Evolutionary conservation across 306 rosid genomes (phyloP), one percentile per base, ranked within the genome.

Genomic region (Begonia peltatifolia): DNA sequence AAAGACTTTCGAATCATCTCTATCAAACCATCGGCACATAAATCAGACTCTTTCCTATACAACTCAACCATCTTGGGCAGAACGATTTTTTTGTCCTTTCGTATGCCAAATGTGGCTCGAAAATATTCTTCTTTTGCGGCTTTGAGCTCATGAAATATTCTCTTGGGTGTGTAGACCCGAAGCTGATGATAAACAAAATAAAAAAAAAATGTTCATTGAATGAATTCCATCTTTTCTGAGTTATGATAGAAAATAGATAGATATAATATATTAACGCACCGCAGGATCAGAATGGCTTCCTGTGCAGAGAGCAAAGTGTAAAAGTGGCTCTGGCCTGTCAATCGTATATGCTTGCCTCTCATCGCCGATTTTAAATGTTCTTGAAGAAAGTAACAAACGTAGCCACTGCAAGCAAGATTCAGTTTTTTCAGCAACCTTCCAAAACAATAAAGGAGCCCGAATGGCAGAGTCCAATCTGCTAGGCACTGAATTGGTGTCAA

Each of bases 251-350:
- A 10, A 36, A 56, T 22, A 11, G 44, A 10, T 3, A 25, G 48
- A 11, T 10, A 59, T 17, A 17, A 17, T 3, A 51, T 6, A 25
- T 38, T 63, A 18, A 49, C 55, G 53, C 83, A 90, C 99, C 79
- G 95, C 88, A 5, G 99, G 94, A 66, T 90, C 99, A 47, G 94
- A 90, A 72, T 86, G 99, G 86, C 78, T 81, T 70, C 94, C 99
- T 0, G 93, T 80, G 66, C 88, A 86, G 53, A 90, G 93, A 9
- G 84, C 93, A 35, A 90, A 86, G 68, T 81, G 87, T 42, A 89
- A 63, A 63, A 83, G 99, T 50, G 94, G 94, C 64, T 90, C 99
- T 22, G 85, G 69, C 61, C 59, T 79, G 50, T 77, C 72, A 9
- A 90, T 56, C 14, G 73, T 71, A 66, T 80, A 86, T 47, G 75